A percentile compares a stretch with the other conserved stretches of the same genome.
phyloP scores from a whole-genome alignment of 2,329 filamentous ascomycete genomes.

The Catunica adiposa region DNA sequence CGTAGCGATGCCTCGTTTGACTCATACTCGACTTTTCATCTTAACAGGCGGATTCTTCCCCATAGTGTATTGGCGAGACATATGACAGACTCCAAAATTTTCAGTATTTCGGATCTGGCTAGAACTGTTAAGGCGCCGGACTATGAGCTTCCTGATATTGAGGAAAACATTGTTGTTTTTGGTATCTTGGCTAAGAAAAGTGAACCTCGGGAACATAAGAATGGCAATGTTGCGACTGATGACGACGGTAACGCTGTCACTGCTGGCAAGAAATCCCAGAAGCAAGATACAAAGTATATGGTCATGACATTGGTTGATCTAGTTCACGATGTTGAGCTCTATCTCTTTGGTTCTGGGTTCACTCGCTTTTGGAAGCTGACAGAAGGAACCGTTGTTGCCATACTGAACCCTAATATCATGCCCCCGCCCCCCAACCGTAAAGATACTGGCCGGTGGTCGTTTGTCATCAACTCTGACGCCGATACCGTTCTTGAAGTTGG shows the following conservation, averaged over 20 bases:
- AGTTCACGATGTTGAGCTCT: slow-evolving; percentile 79
- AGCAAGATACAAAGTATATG: slow-evolving; percentile 66
- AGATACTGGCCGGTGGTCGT: slow-evolving; percentile 68
- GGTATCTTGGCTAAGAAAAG: slow-evolving; percentile 82
- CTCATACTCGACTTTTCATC: slow-evolving; percentile 67
- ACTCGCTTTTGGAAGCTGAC: slow-evolving; percentile 88
- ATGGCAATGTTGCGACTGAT: slow-evolving; percentile 25
- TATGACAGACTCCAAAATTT: slow-evolving; percentile 59
- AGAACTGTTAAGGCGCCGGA: slow-evolving; percentile 66
- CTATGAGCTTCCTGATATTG: slow-evolving; percentile 64
- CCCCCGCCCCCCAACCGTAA: slow-evolving; percentile 60
- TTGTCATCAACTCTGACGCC: slow-evolving; percentile 70
- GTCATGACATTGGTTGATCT: slow-evolving; percentile 75
- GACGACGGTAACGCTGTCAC: slow-evolving; percentile 30
- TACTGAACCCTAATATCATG: slow-evolving; percentile 84
- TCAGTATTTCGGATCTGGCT: slow-evolving; percentile 65
- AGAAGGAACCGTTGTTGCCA: slow-evolving; percentile 76
- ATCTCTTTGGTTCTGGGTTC: slow-evolving; percentile 81
- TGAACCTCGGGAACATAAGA: slow-evolving; percentile 46
- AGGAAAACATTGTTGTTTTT: slow-evolving; percentile 79
- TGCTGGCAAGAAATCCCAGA: slow-evolving; percentile 21
- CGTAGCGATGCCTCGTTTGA: slow-evolving; percentile 53
- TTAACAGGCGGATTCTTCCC: slow-evolving; percentile 67
- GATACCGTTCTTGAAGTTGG: slow-evolving; percentile 88
- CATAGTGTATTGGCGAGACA: slow-evolving; percentile 67